Conservation (phyloP, 129 eudicot species). For the Helichrysum umbraculigerum region DNA sequence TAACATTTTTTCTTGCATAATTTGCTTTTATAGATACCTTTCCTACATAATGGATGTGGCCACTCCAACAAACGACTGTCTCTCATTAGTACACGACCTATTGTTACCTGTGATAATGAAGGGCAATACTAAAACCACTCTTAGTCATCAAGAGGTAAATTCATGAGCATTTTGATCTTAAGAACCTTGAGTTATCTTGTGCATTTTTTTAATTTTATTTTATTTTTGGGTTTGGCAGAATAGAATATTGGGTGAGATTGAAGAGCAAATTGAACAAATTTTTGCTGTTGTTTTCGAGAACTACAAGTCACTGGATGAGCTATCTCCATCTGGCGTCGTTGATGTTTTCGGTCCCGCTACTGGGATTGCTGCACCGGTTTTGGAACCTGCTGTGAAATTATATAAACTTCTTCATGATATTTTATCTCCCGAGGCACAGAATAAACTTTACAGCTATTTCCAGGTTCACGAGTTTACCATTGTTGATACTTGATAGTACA, state of each 20-base stretch:
- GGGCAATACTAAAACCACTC: constrained; percentile 52
- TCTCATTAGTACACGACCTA: constrained; percentile 60
- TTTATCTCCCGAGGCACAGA: constrained; percentile 79
- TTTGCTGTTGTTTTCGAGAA: constrained; percentile 69
- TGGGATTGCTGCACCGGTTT: constrained; percentile 64
- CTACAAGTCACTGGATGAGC: constrained; percentile 75
- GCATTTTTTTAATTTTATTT: constrained; percentile 13
- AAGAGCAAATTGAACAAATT: constrained; percentile 69
- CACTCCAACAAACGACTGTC: constrained; percentile 81
- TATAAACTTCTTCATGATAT: constrained; percentile 80
- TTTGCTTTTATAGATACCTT: constrained; percentile 53
- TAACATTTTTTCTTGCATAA: constrained; percentile 10
- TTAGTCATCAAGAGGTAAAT: constrained; percentile 91
- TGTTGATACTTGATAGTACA: constrained; percentile 5
- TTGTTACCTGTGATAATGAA: constrained; percentile 70
- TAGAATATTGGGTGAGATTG: constrained; percentile 74
- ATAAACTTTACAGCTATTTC: constrained; percentile 66
- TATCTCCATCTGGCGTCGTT: constrained; percentile 62
- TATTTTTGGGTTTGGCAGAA: constrained; percentile 46
- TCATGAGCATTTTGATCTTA: constrained; percentile 16
- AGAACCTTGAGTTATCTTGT: neutral
- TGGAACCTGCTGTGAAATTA: constrained; percentile 75
- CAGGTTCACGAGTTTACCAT: constrained; percentile 48
- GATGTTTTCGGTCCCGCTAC: constrained; percentile 74
- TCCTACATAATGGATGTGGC: constrained; percentile 90